Percentiles rank a stretch among this genome's conserved stretches.
Evolutionary conservation across 2,329 filamentous ascomycete species (phyloP).

Genomic region (Claviceps sp.): DNA sequence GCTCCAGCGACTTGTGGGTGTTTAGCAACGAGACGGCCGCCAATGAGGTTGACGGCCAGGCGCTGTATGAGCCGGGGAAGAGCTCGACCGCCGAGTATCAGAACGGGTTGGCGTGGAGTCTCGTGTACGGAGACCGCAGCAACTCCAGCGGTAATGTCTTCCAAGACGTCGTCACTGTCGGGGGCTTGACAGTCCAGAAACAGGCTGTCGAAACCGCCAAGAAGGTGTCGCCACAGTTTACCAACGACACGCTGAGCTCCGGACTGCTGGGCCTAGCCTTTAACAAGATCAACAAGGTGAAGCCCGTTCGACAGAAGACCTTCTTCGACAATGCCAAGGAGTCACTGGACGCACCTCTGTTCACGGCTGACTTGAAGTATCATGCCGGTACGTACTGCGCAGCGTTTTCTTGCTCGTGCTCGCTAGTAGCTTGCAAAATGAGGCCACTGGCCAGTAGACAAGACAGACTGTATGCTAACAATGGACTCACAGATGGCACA

Average conservation of each 20-base stretch:
- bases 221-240: conserved; percentile 27
- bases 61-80: conserved; percentile 23
- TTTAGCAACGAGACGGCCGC: conserved; percentile 30
- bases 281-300: conserved; percentile 27
- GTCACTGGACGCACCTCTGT: conserved; percentile 28
- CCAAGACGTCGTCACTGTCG: conserved; percentile 28
- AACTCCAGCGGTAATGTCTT: conserved; percentile 30
- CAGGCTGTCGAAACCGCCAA: conserved; percentile 32
- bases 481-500: conserved; percentile 31
- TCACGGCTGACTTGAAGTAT: conserved; percentile 56
- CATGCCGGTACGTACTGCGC: conserved; percentile 13
- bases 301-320: conserved; percentile 27
- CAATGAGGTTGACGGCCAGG: conserved; percentile 24
- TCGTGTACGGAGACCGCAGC: conserved; percentile 31
- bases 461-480: not conserved
- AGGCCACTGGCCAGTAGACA: too few relatives aligned
- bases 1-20: conserved; percentile 17
- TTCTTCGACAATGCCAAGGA: conserved; percentile 24
- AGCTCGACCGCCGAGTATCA: conserved; percentile 25
- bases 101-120: conserved; percentile 26
- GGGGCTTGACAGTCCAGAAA: conserved; percentile 24
- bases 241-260: conserved; percentile 24
- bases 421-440: too few relatives aligned
- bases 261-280: conserved; percentile 33
- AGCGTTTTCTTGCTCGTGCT: too few relatives aligned